Conservation (phyloP, 2,329 filamentous ascomycete genomes). For the Phoma sp. region DNA sequence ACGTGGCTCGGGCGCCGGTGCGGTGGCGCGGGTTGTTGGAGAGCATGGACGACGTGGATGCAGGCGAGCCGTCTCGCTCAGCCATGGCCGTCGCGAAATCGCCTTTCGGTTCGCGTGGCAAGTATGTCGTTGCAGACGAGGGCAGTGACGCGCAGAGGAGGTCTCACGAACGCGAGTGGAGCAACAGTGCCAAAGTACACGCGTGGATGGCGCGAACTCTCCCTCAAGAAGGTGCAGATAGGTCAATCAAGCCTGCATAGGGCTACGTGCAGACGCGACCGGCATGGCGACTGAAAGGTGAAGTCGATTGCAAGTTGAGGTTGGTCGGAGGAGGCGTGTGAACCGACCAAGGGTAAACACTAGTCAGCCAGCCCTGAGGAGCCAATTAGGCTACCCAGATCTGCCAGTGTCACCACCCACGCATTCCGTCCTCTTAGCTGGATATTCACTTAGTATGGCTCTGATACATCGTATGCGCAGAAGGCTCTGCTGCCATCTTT, state of each 20-base stretch:
- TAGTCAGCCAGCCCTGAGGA: constrained; percentile 31
- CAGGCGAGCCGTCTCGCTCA: constrained; percentile 43
- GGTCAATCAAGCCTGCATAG: constrained; percentile 27
- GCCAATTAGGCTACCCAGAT: constrained; percentile 46
- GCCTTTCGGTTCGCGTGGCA: constrained; percentile 26
- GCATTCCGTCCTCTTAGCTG: constrained; percentile 27
- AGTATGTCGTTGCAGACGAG: constrained; percentile 31
- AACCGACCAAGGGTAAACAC: constrained; percentile 42
- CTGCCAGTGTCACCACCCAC: constrained; percentile 40
- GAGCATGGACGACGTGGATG: constrained; percentile 49
- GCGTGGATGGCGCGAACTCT: constrained; percentile 28
- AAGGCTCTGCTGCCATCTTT: not conserved
- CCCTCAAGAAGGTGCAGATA: constrained; percentile 19
- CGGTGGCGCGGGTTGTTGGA: constrained; percentile 40
- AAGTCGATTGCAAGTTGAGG: constrained; percentile 33
- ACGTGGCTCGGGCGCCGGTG: constrained; percentile 45
- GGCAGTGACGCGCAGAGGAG: constrained; percentile 43
- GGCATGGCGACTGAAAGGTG: constrained; percentile 9
- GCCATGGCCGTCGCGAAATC: constrained; percentile 36
- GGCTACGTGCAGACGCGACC: constrained; percentile 36
- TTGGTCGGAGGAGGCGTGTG: constrained; percentile 34
- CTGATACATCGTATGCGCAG: too few relatives aligned
- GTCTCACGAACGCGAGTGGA: constrained; percentile 32
- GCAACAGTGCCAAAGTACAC: constrained; percentile 45
- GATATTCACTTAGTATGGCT: not conserved